Evolutionary conservation across 75 land plant genomes (phyloP).

Genomic region (Isoetes taiwanensis): DNA sequence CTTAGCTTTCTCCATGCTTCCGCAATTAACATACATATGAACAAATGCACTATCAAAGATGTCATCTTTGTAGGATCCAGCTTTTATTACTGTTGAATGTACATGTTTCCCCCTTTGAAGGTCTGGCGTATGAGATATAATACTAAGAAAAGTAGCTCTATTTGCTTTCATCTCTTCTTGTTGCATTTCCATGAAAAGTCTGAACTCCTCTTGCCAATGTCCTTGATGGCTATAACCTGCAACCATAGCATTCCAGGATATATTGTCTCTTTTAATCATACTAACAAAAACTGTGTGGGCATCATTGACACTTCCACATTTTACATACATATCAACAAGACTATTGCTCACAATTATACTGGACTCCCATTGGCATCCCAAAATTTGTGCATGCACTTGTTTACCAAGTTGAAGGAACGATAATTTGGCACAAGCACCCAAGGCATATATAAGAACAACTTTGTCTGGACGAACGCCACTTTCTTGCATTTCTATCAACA

Average conservation of each 20-base stretch:
- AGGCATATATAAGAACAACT: slow-evolving; percentile 24
- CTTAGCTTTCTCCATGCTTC: slow-evolving; percentile 1
- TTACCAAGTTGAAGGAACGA: slow-evolving; percentile 26
- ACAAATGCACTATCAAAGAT: slow-evolving; percentile 13
- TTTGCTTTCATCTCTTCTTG: background rate
- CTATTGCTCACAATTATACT: slow-evolving; percentile 29
- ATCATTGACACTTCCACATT: slow-evolving; percentile 24
- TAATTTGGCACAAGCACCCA: slow-evolving; percentile 28
- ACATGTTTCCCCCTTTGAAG: background rate
- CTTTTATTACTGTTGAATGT: background rate
- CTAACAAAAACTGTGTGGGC: slow-evolving; percentile 36
- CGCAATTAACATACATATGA: slow-evolving; percentile 15
- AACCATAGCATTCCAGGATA: slow-evolving; percentile 61
- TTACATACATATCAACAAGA: slow-evolving; percentile 45
- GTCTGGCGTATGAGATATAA: background rate
- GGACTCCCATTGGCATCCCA: background rate
- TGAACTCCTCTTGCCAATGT: slow-evolving; percentile 40
- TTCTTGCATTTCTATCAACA: slow-evolving; percentile 25
- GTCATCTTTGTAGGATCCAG: slow-evolving; percentile 10
- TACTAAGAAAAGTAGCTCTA: slow-evolving; percentile 2
- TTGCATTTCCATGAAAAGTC: slow-evolving; percentile 15
- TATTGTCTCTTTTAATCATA: slow-evolving; percentile 27
- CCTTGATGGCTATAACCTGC: slow-evolving; percentile 58
- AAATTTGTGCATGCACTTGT: slow-evolving; percentile 10
- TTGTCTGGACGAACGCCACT: slow-evolving; percentile 28